These are phyloP conservation scores for Kodamaea nitidulidarum DNA, from an alignment of 805 yeast genomes.

Conservation along the genomic window DNA sequence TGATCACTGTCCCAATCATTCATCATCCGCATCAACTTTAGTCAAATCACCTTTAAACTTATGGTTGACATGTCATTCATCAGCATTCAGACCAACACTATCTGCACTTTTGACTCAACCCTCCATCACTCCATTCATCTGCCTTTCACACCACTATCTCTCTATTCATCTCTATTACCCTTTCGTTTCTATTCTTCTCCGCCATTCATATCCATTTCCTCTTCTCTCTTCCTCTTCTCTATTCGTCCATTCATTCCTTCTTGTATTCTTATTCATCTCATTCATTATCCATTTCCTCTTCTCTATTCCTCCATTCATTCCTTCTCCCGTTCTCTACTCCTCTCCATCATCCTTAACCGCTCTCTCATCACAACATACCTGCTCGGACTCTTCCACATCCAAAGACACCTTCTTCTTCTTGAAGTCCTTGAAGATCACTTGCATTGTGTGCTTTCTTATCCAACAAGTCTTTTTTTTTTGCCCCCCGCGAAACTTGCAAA, in stretches of 20 bases:
- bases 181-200: neutral
- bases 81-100: no score
- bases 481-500: neutral
- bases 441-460: slow-evolving; percentile 43
- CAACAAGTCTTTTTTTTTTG: slow-evolving; percentile 1
- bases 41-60: no score
- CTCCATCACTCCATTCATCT: no score
- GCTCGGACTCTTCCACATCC: slow-evolving; percentile 56
- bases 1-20: no score
- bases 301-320: neutral
- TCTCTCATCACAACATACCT: slow-evolving; percentile 2
- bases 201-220: neutral
- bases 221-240: neutral
- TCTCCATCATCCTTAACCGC: neutral
- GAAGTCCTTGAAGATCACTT: slow-evolving; percentile 81
- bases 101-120: no score
- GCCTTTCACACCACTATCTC: no score
- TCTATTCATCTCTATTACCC: no score
- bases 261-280: neutral
- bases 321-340: no score
- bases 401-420: slow-evolving; percentile 84
- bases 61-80: no score
- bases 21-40: no score
- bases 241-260: neutral
- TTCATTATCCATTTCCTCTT: neutral